These are phyloP conservation scores for Phytophthora melonis DNA, from an alignment of 352 stramenopile genomes.

Conservation along the genomic window DNA sequence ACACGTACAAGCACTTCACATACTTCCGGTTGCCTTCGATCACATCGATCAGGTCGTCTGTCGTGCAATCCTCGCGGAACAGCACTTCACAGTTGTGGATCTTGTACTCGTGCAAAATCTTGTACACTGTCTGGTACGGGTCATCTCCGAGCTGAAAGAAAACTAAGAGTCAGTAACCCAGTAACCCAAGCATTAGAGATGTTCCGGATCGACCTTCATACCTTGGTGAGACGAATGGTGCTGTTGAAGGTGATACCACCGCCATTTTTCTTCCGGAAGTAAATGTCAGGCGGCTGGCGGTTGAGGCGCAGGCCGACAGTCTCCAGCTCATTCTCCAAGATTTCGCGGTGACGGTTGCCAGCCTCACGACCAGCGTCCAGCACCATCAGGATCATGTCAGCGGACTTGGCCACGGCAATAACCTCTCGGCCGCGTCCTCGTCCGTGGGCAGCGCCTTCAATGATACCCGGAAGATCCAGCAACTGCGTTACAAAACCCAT, in stretches of 20 bases:
- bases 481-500: constrained; percentile 60
- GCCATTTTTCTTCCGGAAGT: constrained; percentile 95
- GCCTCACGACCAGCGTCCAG: constrained; percentile 98
- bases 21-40: constrained; percentile 99
- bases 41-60: constrained; percentile 99
- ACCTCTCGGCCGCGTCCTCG: constrained; percentile 98
- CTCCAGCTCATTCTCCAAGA: constrained; percentile 98
- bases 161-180: neutral
- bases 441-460: constrained; percentile 98
- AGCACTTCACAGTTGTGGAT: constrained; percentile 98
- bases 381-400: constrained; percentile 99
- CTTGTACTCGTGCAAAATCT: constrained; percentile 96
- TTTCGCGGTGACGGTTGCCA: constrained; percentile 96
- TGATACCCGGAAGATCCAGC: constrained; percentile 99
- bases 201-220: constrained; percentile 47
- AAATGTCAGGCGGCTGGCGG: constrained; percentile 96
- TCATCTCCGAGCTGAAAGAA: constrained; percentile 80
- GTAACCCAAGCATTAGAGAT: neutral
- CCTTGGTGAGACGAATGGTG: constrained; percentile 96
- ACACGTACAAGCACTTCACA: constrained; percentile 99
- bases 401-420: constrained; percentile 98
- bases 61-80: constrained; percentile 96
- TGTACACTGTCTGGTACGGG: constrained; percentile 90
- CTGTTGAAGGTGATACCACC: constrained; percentile 97
- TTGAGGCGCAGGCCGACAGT: constrained; percentile 99